phyloP scores from a whole-genome alignment of 1,139 yeast species.

The Magnusiomyces paraingens region DNA sequence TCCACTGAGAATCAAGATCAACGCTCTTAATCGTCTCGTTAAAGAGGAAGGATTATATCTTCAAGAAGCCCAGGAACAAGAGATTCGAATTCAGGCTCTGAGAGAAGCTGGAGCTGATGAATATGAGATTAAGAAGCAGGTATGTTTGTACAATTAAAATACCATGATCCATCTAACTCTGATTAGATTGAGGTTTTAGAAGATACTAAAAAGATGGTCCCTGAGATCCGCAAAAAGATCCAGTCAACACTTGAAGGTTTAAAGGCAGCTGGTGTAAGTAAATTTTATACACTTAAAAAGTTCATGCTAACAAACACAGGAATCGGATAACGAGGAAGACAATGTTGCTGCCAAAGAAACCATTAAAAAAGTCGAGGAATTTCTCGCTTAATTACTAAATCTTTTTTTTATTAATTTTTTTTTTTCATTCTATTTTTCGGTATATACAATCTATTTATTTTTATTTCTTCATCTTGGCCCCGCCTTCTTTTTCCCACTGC shows the following conservation, averaged over 20 bases:
- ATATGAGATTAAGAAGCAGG: conserved; percentile 63
- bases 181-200: conserved; percentile 49
- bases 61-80: conserved; percentile 59
- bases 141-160: conserved; percentile 20
- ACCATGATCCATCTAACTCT: neutral
- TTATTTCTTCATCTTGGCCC: conserved; percentile 2
- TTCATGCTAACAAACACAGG: conserved; percentile 29
- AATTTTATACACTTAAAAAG: neutral
- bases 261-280: conserved; percentile 16
- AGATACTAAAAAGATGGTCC: conserved; percentile 64
- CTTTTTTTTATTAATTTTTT: too few species aligned
- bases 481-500: conserved; percentile 52
- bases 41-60: conserved; percentile 66
- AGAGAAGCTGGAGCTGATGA: conserved; percentile 46
- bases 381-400: conserved; percentile 11
- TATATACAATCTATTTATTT: neutral
- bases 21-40: conserved; percentile 64
- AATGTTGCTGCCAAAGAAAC: conserved; percentile 37
- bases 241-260: conserved; percentile 45
- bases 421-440: too few species aligned
- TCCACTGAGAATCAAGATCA: conserved; percentile 65
- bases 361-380: conserved; percentile 29
- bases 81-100: conserved; percentile 39
- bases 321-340: conserved; percentile 44
- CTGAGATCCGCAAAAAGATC: conserved; percentile 52